phyloP scores from a whole-genome alignment of 129 eudicot species.

The Heracleum sosnowskyi region DNA sequence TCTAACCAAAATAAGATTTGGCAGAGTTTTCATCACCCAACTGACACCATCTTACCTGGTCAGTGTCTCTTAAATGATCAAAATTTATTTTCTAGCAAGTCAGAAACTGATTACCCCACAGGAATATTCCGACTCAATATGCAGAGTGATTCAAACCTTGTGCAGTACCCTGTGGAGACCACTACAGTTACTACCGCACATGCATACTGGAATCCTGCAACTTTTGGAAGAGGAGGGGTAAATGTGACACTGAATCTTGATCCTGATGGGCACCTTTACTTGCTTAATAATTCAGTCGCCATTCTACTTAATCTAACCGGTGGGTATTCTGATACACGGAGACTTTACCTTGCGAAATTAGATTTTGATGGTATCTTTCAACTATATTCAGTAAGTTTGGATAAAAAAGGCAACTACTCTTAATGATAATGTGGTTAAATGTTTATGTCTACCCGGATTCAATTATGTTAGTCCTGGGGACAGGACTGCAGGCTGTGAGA shows the following conservation, averaged over 20 bases:
- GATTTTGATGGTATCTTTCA: conserved; percentile 18
- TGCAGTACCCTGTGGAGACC: background rate
- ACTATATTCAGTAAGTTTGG: background rate
- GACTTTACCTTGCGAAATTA: conserved; percentile 22
- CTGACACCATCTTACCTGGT: conserved; percentile 10
- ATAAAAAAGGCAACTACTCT: background rate
- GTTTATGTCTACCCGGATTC: conserved; percentile 10
- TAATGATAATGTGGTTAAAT: background rate
- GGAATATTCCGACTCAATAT: conserved; percentile 1
- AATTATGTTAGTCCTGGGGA: background rate
- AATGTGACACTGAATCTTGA: conserved; percentile 13
- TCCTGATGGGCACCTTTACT: conserved; percentile 16
- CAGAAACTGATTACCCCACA: background rate
- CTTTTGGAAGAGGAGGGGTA: background rate
- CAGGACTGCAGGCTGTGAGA: conserved; percentile 18
- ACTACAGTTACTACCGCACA: too few relatives aligned
- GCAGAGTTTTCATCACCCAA: conserved; percentile 28
- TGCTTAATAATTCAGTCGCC: conserved; percentile 16
- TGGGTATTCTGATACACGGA: conserved; percentile 11
- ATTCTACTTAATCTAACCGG: conserved; percentile 16
- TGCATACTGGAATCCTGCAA: too few relatives aligned
- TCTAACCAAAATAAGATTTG: conserved; percentile 1
- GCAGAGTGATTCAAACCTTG: conserved; percentile 7
- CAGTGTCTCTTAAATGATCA: background rate
- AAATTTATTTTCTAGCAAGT: background rate